phyloP scores from a whole-genome alignment of 176 grass and related monocot genomes.

The Alopecurus myosuroides region DNA sequence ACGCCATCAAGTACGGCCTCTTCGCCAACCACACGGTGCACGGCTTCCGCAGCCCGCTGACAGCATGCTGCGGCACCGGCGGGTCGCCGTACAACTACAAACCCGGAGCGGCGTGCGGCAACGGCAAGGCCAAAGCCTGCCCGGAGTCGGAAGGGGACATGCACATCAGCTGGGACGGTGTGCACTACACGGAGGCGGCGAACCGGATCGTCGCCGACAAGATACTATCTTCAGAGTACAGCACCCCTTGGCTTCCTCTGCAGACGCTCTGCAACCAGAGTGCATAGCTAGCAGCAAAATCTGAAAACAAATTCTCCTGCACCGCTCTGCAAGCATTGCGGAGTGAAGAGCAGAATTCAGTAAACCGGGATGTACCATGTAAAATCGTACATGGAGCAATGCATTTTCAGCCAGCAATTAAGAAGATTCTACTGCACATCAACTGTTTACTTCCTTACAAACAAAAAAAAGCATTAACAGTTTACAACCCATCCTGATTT shows the following conservation, averaged over 20 bases:
- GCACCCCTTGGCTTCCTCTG: not conserved
- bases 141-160: not conserved
- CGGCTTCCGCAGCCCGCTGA: conserved; percentile 40
- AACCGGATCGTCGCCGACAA: conserved; percentile 27
- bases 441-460: not conserved
- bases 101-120: conserved; percentile 7
- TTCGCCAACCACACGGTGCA: conserved; percentile 48
- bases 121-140: conserved; percentile 29
- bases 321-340: not conserved
- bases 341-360: not conserved
- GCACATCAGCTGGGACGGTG: conserved; percentile 52
- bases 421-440: not conserved
- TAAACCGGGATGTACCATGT: not conserved
- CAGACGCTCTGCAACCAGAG: not conserved
- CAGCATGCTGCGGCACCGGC: conserved; percentile 44
- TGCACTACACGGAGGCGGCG: conserved; percentile 41
- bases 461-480: not conserved
- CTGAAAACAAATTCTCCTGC: not conserved
- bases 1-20: conserved; percentile 54
- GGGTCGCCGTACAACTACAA: conserved; percentile 42
- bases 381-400: not conserved
- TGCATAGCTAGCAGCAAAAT: not conserved
- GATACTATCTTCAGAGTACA: conserved; percentile 26
- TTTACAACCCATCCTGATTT: not conserved
- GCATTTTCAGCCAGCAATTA: not conserved